Evolutionary conservation across 2,329 filamentous ascomycete species (phyloP), one percentile per base, ranked within the genome.

Genomic region (Calonectria pseudoreteaudii): DNA sequence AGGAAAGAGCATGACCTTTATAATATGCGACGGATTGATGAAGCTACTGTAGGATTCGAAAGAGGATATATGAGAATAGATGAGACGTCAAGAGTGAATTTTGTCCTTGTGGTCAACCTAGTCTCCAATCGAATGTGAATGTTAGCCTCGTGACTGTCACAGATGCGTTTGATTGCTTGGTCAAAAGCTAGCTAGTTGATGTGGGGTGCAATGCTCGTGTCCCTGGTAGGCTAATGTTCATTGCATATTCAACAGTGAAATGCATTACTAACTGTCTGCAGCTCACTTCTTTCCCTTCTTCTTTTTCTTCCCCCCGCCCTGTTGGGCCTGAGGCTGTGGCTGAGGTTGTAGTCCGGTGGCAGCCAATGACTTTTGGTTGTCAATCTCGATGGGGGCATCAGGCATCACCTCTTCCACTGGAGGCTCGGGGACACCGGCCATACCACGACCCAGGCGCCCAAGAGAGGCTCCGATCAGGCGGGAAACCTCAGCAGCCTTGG

Each of bases 401-500:
- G 77, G 81, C 84, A 87, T 87, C 8, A 81, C 79, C 77, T 85
- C 87, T 65, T 88, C 87, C 23, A 82, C 81, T 31, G 82, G 80
- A 16, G 82, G 80, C 23, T 84, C 85, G 67, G 87, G 86, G 77
- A 93, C 81, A 41, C 88, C 91, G 18, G 90, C 91, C 88, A 94
- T 93, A 71, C 88, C 90, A 69, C 92, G 89, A n/a, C 93, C 95
- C 78, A 98, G 85, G 71, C 91, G 90, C 0, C 95, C 95, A 75
- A 99, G 85, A 53, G 93, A 91, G 66, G 92, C 91, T 74, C 82
- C 78, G 71, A 99, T 91, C 80, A 99, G 86, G 34, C 97, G 89
- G 30, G 94, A 93, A 13, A 99, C 95, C 86, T 98, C 96, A 26
- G 95, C 94, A 26, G 94, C 95, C 86, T 98, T 98, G 82, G 93